These are phyloP conservation scores for Theileria sp. DNA, from an alignment of 169 alveolate species.

Conservation along the genomic window DNA sequence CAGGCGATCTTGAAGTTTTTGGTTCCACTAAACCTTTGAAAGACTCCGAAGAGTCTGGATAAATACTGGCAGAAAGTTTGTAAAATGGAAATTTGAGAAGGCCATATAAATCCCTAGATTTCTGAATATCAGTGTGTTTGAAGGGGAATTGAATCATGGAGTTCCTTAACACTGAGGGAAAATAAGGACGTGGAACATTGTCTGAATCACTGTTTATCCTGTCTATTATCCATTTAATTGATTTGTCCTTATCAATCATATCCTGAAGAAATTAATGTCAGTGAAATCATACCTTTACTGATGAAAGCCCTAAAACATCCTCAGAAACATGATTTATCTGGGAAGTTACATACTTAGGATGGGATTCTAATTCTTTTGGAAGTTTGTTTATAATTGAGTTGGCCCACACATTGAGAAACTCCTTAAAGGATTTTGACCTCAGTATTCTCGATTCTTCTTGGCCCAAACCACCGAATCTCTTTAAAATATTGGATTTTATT, in stretches of 20 bases:
- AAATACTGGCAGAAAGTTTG: constrained; percentile 41
- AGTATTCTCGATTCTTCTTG: constrained; percentile 61
- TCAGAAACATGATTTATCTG: constrained; percentile 34
- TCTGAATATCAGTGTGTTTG: constrained; percentile 46
- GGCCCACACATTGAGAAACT: constrained; percentile 58
- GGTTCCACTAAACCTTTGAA: constrained; percentile 54
- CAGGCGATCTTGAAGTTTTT: constrained; percentile 4
- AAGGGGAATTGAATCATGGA: constrained; percentile 59
- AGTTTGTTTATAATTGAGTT: constrained; percentile 32
- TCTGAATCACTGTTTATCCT: constrained; percentile 36
- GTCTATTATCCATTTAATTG: constrained; percentile 49
- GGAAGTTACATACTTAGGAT: constrained; percentile 25
- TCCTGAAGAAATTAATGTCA: constrained; percentile 9
- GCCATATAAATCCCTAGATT: constrained; percentile 58
- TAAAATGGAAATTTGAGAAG: constrained; percentile 64
- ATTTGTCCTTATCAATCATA: constrained; percentile 14
- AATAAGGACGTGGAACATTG: constrained; percentile 61
- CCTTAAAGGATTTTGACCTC: constrained; percentile 32
- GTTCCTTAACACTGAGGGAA: constrained; percentile 60
- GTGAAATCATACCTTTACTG: constrained; percentile 21
- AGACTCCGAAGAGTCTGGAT: constrained; percentile 36
- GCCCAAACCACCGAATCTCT: constrained; percentile 61
- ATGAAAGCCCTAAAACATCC: constrained; percentile 25
- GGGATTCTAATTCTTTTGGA: constrained; percentile 31
- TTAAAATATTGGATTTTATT: constrained; percentile 35